These are phyloP conservation scores for Helotiales sp. DNA, from an alignment of 2,329 filamentous ascomycete genomes.

Conservation along the genomic window DNA sequence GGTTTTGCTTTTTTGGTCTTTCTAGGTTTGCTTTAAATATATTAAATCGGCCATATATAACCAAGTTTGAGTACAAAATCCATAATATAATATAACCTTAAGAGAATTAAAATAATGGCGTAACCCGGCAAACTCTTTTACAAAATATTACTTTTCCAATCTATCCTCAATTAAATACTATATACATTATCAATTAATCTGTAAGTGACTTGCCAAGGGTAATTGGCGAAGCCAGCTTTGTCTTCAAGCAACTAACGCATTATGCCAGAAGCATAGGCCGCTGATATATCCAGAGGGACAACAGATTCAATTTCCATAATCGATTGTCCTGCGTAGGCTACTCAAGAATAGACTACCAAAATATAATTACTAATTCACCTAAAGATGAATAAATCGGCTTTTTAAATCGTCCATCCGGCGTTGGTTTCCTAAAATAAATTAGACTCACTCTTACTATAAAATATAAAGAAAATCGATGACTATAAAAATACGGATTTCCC, in stretches of 20 bases:
- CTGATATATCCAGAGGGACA: background rate
- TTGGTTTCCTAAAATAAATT: too few species aligned
- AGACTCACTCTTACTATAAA: too few species aligned
- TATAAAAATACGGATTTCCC: too few species aligned
- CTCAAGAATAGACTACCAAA: too few species aligned
- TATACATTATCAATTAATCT: too few species aligned
- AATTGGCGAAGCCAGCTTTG: background rate
- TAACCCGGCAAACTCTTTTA: background rate
- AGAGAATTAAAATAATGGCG: constrained; percentile 13
- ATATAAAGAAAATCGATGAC: too few species aligned
- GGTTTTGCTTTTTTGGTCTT: constrained; percentile 3
- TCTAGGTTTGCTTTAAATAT: constrained; percentile 7
- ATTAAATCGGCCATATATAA: constrained; percentile 10
- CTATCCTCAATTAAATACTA: constrained; percentile 12
- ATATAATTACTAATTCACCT: too few species aligned
- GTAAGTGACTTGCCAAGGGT: background rate
- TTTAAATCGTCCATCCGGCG: too few species aligned
- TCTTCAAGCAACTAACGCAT: background rate
- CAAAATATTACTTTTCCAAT: constrained; percentile 14
- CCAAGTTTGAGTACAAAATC: constrained; percentile 4
- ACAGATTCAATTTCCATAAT: too few species aligned
- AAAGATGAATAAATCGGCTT: too few species aligned
- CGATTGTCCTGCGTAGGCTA: too few species aligned
- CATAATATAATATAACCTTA: too few species aligned
- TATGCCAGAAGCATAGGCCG: background rate